Evolutionary conservation across 1,139 yeast species (phyloP).

Genomic region (Diutina rugosa): DNA sequence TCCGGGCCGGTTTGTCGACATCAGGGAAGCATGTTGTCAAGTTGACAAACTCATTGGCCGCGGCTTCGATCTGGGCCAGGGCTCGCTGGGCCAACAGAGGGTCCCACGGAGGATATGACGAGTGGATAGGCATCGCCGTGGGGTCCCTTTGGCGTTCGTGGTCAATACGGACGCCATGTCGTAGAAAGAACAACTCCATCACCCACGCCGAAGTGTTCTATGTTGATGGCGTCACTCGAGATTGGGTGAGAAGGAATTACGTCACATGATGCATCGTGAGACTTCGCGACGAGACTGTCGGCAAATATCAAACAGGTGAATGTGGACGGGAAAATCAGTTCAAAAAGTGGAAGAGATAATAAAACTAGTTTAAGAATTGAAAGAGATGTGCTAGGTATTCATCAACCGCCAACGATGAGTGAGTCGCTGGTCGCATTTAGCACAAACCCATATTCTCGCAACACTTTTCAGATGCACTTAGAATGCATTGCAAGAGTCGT

Average conservation of each 20-base stretch:
- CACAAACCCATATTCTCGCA: neutral
- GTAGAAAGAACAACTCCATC: slow-evolving; percentile 27
- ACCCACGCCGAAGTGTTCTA: neutral
- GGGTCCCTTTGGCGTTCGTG: slow-evolving; percentile 14
- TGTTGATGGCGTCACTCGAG: neutral
- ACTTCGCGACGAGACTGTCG: neutral
- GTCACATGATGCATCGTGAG: neutral
- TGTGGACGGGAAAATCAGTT: too few species aligned
- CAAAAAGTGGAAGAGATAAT: neutral
- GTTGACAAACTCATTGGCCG: slow-evolving; percentile 17
- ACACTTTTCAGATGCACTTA: neutral
- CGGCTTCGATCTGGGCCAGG: slow-evolving; percentile 15
- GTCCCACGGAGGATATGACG: slow-evolving; percentile 22
- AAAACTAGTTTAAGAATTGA: too few species aligned
- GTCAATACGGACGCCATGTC: slow-evolving; percentile 34
- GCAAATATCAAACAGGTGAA: neutral
- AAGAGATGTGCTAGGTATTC: neutral
- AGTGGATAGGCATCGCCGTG: slow-evolving; percentile 10
- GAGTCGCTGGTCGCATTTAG: neutral
- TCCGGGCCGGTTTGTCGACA: slow-evolving; percentile 7
- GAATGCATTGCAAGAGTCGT: neutral
- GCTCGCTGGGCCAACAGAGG: slow-evolving; percentile 25
- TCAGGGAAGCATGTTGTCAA: slow-evolving; percentile 14
- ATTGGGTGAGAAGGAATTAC: neutral
- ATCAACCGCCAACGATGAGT: neutral